phyloP scores from a whole-genome alignment of 1,139 yeast genomes.

The Lizanozyma gosingica region DNA sequence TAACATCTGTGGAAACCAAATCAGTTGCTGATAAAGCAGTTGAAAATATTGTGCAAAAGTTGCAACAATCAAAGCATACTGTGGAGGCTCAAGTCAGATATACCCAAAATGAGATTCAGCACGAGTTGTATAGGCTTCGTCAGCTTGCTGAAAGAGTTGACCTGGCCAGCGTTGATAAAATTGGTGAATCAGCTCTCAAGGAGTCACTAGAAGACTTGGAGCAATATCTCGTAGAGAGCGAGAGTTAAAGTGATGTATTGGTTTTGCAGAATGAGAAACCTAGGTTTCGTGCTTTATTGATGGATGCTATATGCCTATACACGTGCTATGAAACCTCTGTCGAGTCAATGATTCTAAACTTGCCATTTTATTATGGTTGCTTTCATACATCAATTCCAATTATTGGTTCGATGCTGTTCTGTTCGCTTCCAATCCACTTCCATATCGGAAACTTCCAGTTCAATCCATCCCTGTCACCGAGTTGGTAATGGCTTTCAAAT shows the following conservation, averaged over 20 bases:
- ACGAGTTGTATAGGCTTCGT: not conserved
- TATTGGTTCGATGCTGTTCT: slow-evolving; percentile 7
- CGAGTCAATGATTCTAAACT: too few relatives aligned
- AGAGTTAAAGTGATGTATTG: too few relatives aligned
- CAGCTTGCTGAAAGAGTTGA: slow-evolving; percentile 1
- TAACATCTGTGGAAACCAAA: slow-evolving; percentile 5
- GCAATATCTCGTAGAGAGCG: not conserved
- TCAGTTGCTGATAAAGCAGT: slow-evolving; percentile 7
- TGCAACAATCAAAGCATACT: slow-evolving; percentile 5
- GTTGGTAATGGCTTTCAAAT: slow-evolving; percentile 60
- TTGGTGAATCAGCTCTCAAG: not conserved
- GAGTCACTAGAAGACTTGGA: not conserved
- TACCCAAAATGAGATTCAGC: not conserved
- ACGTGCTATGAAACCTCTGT: too few relatives aligned
- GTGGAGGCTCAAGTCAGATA: not conserved
- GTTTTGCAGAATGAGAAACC: too few relatives aligned
- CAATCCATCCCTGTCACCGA: slow-evolving; percentile 63
- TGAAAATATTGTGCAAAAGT: slow-evolving; percentile 5
- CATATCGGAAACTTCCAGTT: slow-evolving; percentile 80
- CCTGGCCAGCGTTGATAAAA: slow-evolving; percentile 4
- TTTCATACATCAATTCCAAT: not conserved
- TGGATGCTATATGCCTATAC: too few relatives aligned
- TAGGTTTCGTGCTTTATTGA: too few relatives aligned
- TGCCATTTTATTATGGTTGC: too few relatives aligned
- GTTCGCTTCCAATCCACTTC: slow-evolving; percentile 42